These are phyloP conservation scores for Trichosporon faecale DNA, from an alignment of 1,284 basidiomycete species.

Conservation along the genomic window DNA sequence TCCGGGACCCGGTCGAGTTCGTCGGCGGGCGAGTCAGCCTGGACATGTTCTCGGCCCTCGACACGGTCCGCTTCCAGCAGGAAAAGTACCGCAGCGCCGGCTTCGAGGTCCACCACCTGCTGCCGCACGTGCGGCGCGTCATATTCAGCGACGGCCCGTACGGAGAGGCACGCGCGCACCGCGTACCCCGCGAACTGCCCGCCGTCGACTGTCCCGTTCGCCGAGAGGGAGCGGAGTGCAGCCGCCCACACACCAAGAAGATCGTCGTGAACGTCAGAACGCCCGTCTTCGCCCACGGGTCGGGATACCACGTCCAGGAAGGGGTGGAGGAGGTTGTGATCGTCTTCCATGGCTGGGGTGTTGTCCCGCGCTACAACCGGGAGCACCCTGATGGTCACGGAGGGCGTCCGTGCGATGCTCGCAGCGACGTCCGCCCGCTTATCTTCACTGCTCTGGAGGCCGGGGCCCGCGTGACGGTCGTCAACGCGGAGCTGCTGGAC, in stretches of 20 bases:
- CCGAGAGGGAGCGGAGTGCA: neutral
- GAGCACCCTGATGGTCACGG: neutral
- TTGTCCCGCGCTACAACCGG: neutral
- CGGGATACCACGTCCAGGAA: neutral
- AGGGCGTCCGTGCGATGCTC: neutral
- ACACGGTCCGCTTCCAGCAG: slow-evolving; percentile 2
- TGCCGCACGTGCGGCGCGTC: neutral
- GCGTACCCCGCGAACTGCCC: neutral
- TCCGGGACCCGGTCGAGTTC: neutral
- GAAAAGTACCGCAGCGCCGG: neutral
- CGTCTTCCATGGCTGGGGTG: neutral
- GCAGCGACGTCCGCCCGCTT: neutral
- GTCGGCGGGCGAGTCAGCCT: neutral
- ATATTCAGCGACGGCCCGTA: neutral
- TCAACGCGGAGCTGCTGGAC: neutral
- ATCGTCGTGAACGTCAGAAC: neutral
- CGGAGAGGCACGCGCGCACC: neutral
- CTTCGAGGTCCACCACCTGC: neutral
- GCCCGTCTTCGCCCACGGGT: neutral
- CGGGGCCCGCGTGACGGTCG: neutral
- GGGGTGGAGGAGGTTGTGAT: neutral
- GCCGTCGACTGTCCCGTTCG: neutral
- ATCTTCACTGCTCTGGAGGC: neutral
- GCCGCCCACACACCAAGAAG: neutral
- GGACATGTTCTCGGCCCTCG: neutral